phyloP scores from a whole-genome alignment of 2,329 filamentous ascomycete species.

The Beauveria asiatica region DNA sequence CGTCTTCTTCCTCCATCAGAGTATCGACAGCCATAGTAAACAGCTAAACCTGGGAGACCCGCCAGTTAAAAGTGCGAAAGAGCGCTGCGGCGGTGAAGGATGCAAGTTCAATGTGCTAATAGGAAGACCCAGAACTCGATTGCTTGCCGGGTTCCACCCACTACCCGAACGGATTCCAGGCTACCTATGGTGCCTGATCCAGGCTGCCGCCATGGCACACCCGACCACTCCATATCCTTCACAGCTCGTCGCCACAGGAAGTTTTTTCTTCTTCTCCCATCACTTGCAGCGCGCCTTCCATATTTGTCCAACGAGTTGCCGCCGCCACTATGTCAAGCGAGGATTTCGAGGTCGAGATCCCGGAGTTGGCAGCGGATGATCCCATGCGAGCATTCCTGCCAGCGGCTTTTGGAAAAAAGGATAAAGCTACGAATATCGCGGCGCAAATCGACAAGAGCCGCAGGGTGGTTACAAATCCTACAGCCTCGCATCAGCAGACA shows the following conservation, averaged over 20 bases:
- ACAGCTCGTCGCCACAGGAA: neutral
- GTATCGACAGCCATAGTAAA: slow-evolving; percentile 35
- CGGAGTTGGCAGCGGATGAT: slow-evolving; percentile 52
- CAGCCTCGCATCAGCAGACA: slow-evolving; percentile 12
- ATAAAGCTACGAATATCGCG: slow-evolving; percentile 62
- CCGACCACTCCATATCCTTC: neutral
- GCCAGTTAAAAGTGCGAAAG: neutral
- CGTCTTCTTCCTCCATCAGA: slow-evolving; percentile 39
- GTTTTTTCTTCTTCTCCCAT: neutral
- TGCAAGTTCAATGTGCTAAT: neutral
- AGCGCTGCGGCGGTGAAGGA: neutral
- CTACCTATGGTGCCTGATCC: slow-evolving; percentile 1
- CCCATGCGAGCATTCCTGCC: slow-evolving; percentile 72
- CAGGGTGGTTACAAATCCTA: slow-evolving; percentile 33
- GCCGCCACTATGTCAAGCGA: slow-evolving; percentile 46
- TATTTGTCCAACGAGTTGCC: neutral
- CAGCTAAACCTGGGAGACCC: no score
- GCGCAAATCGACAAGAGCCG: slow-evolving; percentile 76
- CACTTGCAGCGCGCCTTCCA: neutral
- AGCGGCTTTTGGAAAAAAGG: slow-evolving; percentile 75
- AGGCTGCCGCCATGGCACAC: neutral
- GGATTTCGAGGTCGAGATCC: slow-evolving; percentile 47
- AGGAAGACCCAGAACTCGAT: neutral
- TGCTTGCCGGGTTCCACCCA: slow-evolving; percentile 1
- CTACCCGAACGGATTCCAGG: slow-evolving; percentile 4